A percentile compares a stretch with the other conserved stretches of the same genome.
Evolutionary conservation across 495 filamentous ascomycete genomes (phyloP).

Genomic region (Wilcoxina mikolae): DNA sequence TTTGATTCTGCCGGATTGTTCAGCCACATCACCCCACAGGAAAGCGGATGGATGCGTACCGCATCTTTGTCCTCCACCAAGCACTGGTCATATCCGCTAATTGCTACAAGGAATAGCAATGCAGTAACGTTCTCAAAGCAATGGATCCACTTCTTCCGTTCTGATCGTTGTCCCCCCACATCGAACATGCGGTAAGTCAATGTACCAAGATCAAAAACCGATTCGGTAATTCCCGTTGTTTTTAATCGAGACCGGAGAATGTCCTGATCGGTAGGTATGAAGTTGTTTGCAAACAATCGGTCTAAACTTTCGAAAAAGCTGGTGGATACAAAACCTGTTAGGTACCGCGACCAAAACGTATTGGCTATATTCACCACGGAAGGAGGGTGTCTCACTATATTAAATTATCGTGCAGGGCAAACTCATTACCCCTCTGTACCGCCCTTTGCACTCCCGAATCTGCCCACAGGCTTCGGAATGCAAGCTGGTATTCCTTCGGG

Average conservation of each 20-base stretch:
- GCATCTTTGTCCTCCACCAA: slow-evolving; percentile 95
- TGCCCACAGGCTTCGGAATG: slow-evolving; percentile 71
- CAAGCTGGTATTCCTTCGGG: slow-evolving; percentile 51
- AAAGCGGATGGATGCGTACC: slow-evolving; percentile 40
- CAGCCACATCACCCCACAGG: background rate
- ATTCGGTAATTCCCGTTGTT: slow-evolving; percentile 98
- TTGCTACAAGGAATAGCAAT: slow-evolving; percentile 94
- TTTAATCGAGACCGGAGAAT: slow-evolving; percentile 96
- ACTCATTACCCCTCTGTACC: slow-evolving; percentile 84
- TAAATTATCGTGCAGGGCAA: slow-evolving; percentile 87
- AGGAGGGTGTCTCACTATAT: slow-evolving; percentile 53
- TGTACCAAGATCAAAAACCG: slow-evolving; percentile 94
- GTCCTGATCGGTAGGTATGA: slow-evolving; percentile 95
- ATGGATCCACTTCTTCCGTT: slow-evolving; percentile 99
- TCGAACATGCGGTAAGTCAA: slow-evolving; percentile 99
- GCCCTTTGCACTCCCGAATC: slow-evolving; percentile 73
- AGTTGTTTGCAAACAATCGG: slow-evolving; percentile 70
- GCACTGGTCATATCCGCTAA: slow-evolving; percentile 95
- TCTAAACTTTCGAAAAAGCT: slow-evolving; percentile 90
- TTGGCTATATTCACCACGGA: slow-evolving; percentile 1
- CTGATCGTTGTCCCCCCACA: slow-evolving; percentile 93
- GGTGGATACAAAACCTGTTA: slow-evolving; percentile 18
- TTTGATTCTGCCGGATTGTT: slow-evolving; percentile 74
- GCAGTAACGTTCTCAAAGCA: slow-evolving; percentile 99
- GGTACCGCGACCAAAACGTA: slow-evolving; percentile 4